Evolutionary conservation across 2,329 filamentous ascomycete genomes (phyloP).

Genomic region (Aphanocladium album): DNA sequence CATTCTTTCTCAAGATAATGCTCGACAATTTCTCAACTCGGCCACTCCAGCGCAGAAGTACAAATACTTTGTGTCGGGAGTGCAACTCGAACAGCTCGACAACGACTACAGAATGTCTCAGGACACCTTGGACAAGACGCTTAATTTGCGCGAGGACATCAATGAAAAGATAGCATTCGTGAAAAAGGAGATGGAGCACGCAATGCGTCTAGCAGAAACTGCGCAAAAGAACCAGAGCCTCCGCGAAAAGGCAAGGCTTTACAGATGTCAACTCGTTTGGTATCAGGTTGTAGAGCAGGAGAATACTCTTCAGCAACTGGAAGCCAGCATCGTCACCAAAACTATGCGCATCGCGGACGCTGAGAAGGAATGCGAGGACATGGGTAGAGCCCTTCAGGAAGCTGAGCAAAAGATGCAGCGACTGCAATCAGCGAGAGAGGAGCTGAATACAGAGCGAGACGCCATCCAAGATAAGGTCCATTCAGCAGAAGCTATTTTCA

Average conservation of each 20-base stretch:
- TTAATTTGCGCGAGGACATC: constrained; percentile 33
- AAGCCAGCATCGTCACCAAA: constrained; percentile 23
- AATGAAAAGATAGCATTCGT: constrained; percentile 28
- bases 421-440: constrained; percentile 34
- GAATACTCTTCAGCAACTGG: constrained; percentile 36
- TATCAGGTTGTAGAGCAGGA: constrained; percentile 78
- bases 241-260: constrained; percentile 52
- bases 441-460: constrained; percentile 41
- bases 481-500: constrained; percentile 46
- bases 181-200: constrained; percentile 47
- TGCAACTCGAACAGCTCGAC: constrained; percentile 87
- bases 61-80: constrained; percentile 92
- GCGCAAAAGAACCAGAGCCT: constrained; percentile 64
- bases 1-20: constrained; percentile 90
- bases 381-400: constrained; percentile 45
- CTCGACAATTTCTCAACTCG: constrained; percentile 84
- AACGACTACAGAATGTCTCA: constrained; percentile 84
- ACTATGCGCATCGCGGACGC: constrained; percentile 23
- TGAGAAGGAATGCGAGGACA: constrained; percentile 29
- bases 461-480: constrained; percentile 38
- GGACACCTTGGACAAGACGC: constrained; percentile 66
- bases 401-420: constrained; percentile 41
- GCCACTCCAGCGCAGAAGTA: constrained; percentile 84
- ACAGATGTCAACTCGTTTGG: constrained; percentile 74
- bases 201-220: constrained; percentile 58